Base-by-base conservation (phyloP, 2,329 filamentous ascomycete species). In the Thelonectria rubi region DNA sequence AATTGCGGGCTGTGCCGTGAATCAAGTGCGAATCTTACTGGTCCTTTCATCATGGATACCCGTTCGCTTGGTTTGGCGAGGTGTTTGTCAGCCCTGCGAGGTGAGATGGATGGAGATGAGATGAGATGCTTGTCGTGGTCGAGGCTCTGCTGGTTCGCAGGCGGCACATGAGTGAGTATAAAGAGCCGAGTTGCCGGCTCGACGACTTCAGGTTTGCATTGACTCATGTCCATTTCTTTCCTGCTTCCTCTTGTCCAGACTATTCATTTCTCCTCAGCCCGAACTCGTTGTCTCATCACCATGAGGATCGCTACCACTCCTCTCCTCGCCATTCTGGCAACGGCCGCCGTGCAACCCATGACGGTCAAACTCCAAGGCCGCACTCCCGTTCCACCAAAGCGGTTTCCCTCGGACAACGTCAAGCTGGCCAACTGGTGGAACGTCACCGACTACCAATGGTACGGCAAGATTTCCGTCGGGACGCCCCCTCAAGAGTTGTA, bases 401-500 rank as follows among this genome's bases (percentile, higher is more conserved):
- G 57, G 15, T 34, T 50, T 11, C 52, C 63, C n/a, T 18, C 62
- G 3, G 51, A 60, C 2, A 42, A 66, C 15, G 51, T 64, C 7
- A 53, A 62, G 12, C 37, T 66, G 40, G 55, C 45, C 49, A 66
- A 65, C 20, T 66, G 64, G 64, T 61, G 56, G 52, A 50, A 65
- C 8, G 18, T 53, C 20, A 60, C 60, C 26, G 62, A 65, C 39
- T 65, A 54, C 45, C 62, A 64, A 47, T 66, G 64, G 64, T 66
- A 66, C 20, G 63, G 63, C n/a, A 66, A 65, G 18, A 17, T 65
- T 12, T 60, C 64, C 26, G 62, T 69, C 21, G 68, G 67, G 14
- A 67, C 65, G 2, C 67, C 66, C 1, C 58, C 53, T 20, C 73
- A 74, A 47, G 70, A 69, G 6, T 67, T 75, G 74, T 74, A 68